Percentiles rank a stretch among this genome's conserved stretches.
Conservation (phyloP, 73 alveolate genomes). For the Tetrahymena malaccensis region DNA sequence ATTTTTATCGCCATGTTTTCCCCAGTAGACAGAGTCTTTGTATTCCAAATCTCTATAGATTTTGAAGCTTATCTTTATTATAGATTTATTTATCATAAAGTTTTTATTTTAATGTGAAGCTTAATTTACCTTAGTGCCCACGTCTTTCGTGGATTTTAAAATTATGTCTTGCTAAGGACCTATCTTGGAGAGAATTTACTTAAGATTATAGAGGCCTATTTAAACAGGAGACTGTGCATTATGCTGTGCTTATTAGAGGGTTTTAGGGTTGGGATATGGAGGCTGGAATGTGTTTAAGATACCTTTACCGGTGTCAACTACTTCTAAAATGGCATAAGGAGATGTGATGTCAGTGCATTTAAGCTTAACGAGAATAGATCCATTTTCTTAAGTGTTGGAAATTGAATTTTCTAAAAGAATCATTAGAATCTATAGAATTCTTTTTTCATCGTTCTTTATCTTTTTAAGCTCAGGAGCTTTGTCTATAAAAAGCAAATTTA, state of each 20-base stretch:
- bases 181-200: not conserved
- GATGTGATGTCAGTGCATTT: not conserved
- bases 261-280: not conserved
- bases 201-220: not conserved
- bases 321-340: not conserved
- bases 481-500: not conserved
- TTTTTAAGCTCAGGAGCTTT: not conserved
- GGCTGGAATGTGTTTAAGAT: not conserved
- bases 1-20: not conserved
- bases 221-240: not conserved
- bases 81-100: not conserved
- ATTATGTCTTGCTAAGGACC: not conserved
- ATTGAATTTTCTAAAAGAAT: not conserved
- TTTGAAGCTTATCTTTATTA: not conserved
- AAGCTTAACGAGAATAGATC: not conserved
- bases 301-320: not conserved
- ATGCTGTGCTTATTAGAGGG: not conserved
- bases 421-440: not conserved
- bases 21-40: not conserved
- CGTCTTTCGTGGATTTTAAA: not conserved
- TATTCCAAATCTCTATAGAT: not conserved
- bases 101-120: too few relatives aligned
- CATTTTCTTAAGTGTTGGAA: not conserved
- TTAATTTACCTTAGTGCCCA: not conserved
- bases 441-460: not conserved